phyloP scores from a whole-genome alignment of 495 filamentous ascomycete species.

The Hyphodiscus hymeniophilus region DNA sequence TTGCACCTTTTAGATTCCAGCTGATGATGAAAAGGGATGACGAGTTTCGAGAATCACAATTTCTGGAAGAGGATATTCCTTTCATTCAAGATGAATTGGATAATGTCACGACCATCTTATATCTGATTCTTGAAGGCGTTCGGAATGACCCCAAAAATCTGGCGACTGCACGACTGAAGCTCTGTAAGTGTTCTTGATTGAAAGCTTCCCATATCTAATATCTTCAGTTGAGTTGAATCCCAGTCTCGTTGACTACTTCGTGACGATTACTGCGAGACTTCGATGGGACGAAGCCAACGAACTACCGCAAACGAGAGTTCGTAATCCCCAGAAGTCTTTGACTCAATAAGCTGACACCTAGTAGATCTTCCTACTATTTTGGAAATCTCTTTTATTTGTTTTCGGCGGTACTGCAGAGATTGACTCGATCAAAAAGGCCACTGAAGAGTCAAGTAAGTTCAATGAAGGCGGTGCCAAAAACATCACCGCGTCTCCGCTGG shows the following conservation, averaged over 20 bases:
- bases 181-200: conserved; percentile 27
- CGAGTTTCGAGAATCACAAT: conserved; percentile 17
- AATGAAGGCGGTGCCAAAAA: conserved; percentile 41
- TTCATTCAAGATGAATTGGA: conserved; percentile 45
- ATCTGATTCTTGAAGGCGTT: conserved; percentile 62
- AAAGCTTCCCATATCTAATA: conserved; percentile 11
- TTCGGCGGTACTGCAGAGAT: conserved; percentile 72
- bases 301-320: conserved; percentile 40
- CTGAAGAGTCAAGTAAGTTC: conserved; percentile 31
- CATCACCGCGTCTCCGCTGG: conserved; percentile 86
- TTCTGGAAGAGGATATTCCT: conserved; percentile 22
- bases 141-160: conserved; percentile 39
- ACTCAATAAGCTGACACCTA: neutral
- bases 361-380: conserved; percentile 67
- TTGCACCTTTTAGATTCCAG: neutral
- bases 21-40: conserved; percentile 27
- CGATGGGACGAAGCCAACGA: conserved; percentile 78
- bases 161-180: conserved; percentile 27
- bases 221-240: conserved; percentile 51
- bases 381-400: conserved; percentile 81
- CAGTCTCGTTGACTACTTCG: conserved; percentile 60
- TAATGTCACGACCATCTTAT: conserved; percentile 59
- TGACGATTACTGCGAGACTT: conserved; percentile 65
- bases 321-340: neutral
- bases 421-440: conserved; percentile 61